Base-by-base conservation (phyloP, 176 grass and related monocot genomes). In the Ananas comosus region DNA sequence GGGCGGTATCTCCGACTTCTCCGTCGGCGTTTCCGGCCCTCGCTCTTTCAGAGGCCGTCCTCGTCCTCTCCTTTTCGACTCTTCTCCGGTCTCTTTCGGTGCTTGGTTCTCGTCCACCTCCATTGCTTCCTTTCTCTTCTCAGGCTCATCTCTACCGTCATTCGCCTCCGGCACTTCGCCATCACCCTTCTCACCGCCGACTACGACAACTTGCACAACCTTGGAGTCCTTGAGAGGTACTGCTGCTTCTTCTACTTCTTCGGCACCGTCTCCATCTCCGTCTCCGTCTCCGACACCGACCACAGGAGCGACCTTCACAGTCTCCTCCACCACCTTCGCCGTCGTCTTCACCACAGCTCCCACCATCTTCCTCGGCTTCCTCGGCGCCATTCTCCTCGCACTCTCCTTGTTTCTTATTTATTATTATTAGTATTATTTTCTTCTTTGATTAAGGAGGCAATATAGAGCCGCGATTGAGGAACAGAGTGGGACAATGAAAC, bases 311-410 rank as follows among this genome's bases (percentile, higher is more conserved):
- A 73, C 65, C 68, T 87, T 70, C 77, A 88, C 16, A 11, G 83
- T 75, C 52, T 81, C 85, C 79, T 87, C 75, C 66, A 77, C 7
- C 49, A 82, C 80, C 63, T 83, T 80, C 75, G 73, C 91, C 19
- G 72, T 80, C 11, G 70, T 84, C 83, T 69, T 88, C 61, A 79
- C 76, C 1, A 78, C 77, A 10, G 74, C 83, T 5, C 59, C 63
- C 4, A 74, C 50, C 66, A 79, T 52, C 77, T 76, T 81, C 53
- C 29, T 58, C 10, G 64, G 33, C 7, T 68, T 72, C 87, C 82
- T 89, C 17, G 82, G 87, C 14, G 79, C 87, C 87, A 85, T 85
- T 59, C 7, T 9, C n/a, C 14, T n/a, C n/a, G n/a, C n/a, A n/a
- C n/a, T n/a, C 19, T 59, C 56, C 10, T 21, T n/a, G 8, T 58